Evolutionary conservation across 495 filamentous ascomycete genomes (phyloP), one percentile per base, ranked within the genome.

Genomic region (Hypoxylon fragiforme): DNA sequence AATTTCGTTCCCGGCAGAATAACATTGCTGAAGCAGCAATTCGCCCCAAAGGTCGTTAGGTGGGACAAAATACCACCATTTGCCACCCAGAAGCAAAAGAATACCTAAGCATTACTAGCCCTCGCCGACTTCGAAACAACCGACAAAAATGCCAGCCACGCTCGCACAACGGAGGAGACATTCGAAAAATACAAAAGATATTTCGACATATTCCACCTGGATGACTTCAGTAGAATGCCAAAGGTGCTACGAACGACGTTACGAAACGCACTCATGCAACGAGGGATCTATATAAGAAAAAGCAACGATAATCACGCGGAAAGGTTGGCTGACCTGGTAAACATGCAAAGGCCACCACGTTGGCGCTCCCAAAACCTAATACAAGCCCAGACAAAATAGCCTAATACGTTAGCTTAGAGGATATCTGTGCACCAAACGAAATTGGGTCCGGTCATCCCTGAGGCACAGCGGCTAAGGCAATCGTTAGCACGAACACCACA

Each of bases 231-330:
- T 3, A 2, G 3, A 2, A 30, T 44, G 41, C 41, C 24, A 14
- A 30, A 14, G 16, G 12, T 9, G 12, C 20, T 46, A 3, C 31
- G 43, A 3, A 5, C 42, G 13, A n/a, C 28, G 8, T 14, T 44
- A 8, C 15, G 42, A 22, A 44, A 13, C 28, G 14, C 26, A 12
- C 31, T 46, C n/a, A 46, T 46, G 19, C 14, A 22, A 22, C 5
- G 31, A 46, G 43, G 31, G 12, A 36, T 46, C 22, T 46, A 46
- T n/a, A n/a, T 46, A 3, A 14, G 43, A 20, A 34, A 15, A 15
- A 1, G 14, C 16, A 36, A 36, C 31, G 9, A 21, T 14, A 44
- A 18, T 22, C 3, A 7, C n/a, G 13, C 31, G 1, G 31, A 20
- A 7, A 6, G 13, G 3, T 18, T 46, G 1, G 13, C 11, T 14